Evolutionary conservation across 2,329 filamentous ascomycete species (phyloP), one percentile per base, ranked within the genome.

Genomic region (Fusarium nodosum): DNA sequence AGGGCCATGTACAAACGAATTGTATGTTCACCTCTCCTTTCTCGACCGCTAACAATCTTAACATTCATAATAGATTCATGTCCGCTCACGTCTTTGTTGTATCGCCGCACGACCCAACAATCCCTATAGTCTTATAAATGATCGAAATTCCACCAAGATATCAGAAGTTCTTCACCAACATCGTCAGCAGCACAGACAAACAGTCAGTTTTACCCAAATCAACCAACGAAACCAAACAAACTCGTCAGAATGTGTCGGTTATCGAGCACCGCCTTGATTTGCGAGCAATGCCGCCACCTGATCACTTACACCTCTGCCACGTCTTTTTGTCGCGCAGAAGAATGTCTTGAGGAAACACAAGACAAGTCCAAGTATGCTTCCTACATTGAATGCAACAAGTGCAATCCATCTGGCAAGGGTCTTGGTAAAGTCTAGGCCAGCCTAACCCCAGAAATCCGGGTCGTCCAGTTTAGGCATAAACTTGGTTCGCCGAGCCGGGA

Each of bases 161-260:
- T 4, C 5, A 16, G 33, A 24, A 31, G n/a, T 46, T 22, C 28
- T 24, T 8, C 22, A 39, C 42, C 28, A 38, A 15, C 30, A 22
- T 28, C 22, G 20, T 22, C 42, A 15, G 28, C 38, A 50, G 22
- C 18, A 36, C 20, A 47, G 34, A 42, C 8, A 18, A 18, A 24
- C 22, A 30, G 11, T 45, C 22, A 38, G 28, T 38, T 20, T 15
- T 16, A 9, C 18, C 26, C 16, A 31, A 57, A 22, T 18, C 30
- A 39, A 2, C 7, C 16, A 30, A 30, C 28, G 10, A 30, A 30
- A 13, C 31, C n/a, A 38, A 47, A 50, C 18, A 36, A 60, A 31
- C 22, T 15, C 39, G 9, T 28, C 34, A 67, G 52, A 28, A 66
- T 67, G 64, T 66, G 64, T 28, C 45, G 47, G 24, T 22, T 62